Evolutionary conservation across 1,139 yeast genomes (phyloP).

Genomic region (Candida sanyaensis): DNA sequence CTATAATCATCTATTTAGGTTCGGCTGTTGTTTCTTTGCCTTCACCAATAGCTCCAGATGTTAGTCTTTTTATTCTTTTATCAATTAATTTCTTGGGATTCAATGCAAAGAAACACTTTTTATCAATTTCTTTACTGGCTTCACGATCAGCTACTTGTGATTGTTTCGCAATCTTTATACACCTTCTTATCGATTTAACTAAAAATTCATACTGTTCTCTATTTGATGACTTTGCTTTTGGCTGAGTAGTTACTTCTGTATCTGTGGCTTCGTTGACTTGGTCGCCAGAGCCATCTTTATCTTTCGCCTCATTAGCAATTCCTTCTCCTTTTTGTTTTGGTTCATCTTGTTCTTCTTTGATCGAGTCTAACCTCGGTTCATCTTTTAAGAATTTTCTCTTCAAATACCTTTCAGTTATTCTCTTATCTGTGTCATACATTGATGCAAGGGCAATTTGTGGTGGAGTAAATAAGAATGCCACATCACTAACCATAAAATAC

Average conservation of each 20-base stretch:
- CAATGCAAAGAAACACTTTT: slow-evolving; percentile 61
- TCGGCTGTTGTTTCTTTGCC: slow-evolving; percentile 3
- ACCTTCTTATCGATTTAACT: slow-evolving; percentile 45
- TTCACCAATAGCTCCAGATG: neutral
- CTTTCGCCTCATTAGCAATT: slow-evolving; percentile 8
- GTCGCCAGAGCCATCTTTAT: slow-evolving; percentile 9
- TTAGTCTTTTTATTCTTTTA: slow-evolving; percentile 32
- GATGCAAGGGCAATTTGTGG: slow-evolving; percentile 95
- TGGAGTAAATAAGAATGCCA: slow-evolving; percentile 76
- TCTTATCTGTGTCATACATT: slow-evolving; percentile 64
- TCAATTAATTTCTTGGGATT: slow-evolving; percentile 57
- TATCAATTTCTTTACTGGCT: slow-evolving; percentile 62
- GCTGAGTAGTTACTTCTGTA: slow-evolving; percentile 8
- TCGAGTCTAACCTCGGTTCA: slow-evolving; percentile 14
- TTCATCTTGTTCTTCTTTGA: slow-evolving; percentile 15
- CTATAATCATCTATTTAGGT: neutral
- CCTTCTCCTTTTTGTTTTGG: slow-evolving; percentile 11
- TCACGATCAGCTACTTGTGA: slow-evolving; percentile 53
- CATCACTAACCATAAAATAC: slow-evolving; percentile 70
- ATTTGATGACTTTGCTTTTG: slow-evolving; percentile 6
- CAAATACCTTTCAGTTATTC: slow-evolving; percentile 66
- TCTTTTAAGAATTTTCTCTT: slow-evolving; percentile 51
- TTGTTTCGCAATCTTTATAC: slow-evolving; percentile 48
- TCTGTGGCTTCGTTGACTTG: slow-evolving; percentile 10
- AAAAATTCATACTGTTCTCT: slow-evolving; percentile 43